Evolutionary conservation across 1,284 basidiomycete genomes (phyloP).

Genomic region (Ustilago hordei): DNA sequence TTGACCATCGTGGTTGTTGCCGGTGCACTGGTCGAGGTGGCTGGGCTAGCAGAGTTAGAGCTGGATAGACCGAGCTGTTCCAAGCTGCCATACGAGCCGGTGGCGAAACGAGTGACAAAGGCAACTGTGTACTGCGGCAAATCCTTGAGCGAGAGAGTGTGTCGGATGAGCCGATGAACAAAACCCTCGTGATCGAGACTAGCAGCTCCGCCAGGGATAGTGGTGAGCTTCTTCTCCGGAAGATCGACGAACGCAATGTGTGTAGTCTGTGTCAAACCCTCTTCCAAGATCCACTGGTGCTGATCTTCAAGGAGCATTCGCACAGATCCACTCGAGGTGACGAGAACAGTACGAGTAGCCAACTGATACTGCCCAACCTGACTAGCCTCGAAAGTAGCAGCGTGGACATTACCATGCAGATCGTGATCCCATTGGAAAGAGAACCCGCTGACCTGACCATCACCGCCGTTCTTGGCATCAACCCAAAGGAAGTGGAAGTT

Average conservation of each 20-base stretch:
- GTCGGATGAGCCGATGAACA: slow-evolving; percentile 68
- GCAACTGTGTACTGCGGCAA: slow-evolving; percentile 79
- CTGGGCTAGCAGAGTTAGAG: slow-evolving; percentile 10
- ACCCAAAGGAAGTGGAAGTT: slow-evolving; percentile 75
- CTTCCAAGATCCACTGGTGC: slow-evolving; percentile 84
- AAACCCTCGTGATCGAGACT: slow-evolving; percentile 74
- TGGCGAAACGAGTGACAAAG: slow-evolving; percentile 80
- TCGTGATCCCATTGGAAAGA: slow-evolving; percentile 80
- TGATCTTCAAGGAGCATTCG: slow-evolving; percentile 79
- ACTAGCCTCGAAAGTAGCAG: slow-evolving; percentile 73
- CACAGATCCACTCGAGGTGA: slow-evolving; percentile 82
- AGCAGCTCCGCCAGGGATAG: slow-evolving; percentile 37
- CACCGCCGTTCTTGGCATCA: slow-evolving; percentile 72
- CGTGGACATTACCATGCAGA: slow-evolving; percentile 78
- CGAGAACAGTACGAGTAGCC: slow-evolving; percentile 75
- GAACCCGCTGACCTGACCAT: slow-evolving; percentile 76
- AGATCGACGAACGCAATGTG: slow-evolving; percentile 78
- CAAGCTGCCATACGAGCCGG: slow-evolving; percentile 76
- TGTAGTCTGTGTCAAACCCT: slow-evolving; percentile 78
- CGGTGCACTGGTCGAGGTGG: slow-evolving; percentile 13
- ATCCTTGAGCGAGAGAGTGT: slow-evolving; percentile 72
- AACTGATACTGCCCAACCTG: slow-evolving; percentile 72
- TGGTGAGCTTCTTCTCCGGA: slow-evolving; percentile 75
- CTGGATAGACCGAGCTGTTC: slow-evolving; percentile 65
- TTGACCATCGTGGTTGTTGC: slow-evolving; percentile 48